Conservation (phyloP, 176 grass and related monocot species). For the Hyparrhenia diplandra region DNA sequence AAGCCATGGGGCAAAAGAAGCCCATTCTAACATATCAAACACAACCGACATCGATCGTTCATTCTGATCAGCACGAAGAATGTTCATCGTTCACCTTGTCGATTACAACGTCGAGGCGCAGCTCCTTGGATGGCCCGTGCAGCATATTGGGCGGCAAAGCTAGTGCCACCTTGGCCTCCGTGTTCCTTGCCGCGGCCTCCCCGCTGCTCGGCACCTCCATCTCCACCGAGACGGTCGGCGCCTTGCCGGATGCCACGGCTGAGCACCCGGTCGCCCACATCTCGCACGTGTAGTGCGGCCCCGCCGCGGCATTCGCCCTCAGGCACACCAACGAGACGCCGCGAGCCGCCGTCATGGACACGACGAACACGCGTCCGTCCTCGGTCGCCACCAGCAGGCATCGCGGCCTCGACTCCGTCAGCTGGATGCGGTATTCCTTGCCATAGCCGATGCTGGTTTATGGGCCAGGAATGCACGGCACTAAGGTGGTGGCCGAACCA, state of each 20-base stretch:
- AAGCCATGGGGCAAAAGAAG: too few relatives aligned
- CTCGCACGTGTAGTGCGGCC: not conserved
- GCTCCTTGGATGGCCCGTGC: too few relatives aligned
- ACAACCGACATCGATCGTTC: too few relatives aligned
- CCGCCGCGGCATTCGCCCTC: not conserved
- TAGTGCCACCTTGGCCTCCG: not conserved
- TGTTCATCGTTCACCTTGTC: too few relatives aligned
- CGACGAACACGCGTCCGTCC: not conserved
- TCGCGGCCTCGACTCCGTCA: not conserved
- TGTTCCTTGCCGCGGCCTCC: too few relatives aligned
- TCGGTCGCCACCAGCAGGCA: not conserved
- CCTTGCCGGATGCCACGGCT: not conserved
- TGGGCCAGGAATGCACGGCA: not conserved
- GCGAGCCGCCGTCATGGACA: not conserved
- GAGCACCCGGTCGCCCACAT: not conserved
- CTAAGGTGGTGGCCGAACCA: not conserved
- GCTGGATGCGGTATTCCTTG: not conserved
- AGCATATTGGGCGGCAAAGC: too few relatives aligned
- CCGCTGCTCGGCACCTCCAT: not conserved
- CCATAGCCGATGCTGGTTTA: not conserved
- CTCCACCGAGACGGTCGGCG: not conserved
- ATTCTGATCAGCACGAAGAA: too few relatives aligned
- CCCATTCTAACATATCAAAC: too few relatives aligned
- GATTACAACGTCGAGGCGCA: too few relatives aligned
- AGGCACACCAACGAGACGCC: not conserved